Evolutionary conservation across 2,329 filamentous ascomycete genomes (phyloP), one percentile per base, ranked within the genome.

Genomic region (Diplodia scrobiculata): DNA sequence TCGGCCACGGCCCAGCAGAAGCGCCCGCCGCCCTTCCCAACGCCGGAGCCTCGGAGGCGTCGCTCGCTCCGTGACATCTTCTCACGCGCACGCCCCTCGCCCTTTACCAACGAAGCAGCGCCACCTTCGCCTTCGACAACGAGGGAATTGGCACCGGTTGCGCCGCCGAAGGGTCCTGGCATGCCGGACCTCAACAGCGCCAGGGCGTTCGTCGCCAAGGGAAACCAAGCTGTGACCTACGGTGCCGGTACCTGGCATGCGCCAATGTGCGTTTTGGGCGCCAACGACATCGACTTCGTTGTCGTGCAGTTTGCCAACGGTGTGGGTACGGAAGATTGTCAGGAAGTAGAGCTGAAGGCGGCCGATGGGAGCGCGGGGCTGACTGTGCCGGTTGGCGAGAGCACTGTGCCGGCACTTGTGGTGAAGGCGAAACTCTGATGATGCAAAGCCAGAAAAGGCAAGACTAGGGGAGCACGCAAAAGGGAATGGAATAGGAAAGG

Each of bases 171-270:
- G 67, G 79, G 71, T 62, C 83, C 74, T 71, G 89, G 89, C 0
- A 76, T 91, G 19, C 94, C 95, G 0, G 92, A 97, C 76, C 74
- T 97, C 48, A 75, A 77, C 25, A 83, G 85, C 9, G 72, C 96
- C 47, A 84, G 83, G 70, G 94, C 92, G 0, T 99, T 97, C 75
- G 79, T 96, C 65, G 93, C 91, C 1, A 86, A 84, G 59, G 88
- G 87, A 2, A 83, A 84, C 27, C 92, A 97, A 80, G 93, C 92
- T 11, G 91, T 99, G 14, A 97, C 92, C 2, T 99, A 98, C 76
- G 92, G 86, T 1, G 88, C 91, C 1, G 95, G 92, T 5, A 97
- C 92, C 64, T 99, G 89, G 94, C 95, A 99, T 81, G 92, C 94
- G 68, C 95, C 95, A 0, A 98, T 99, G 94, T 90, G 92, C 14